Percentiles rank a stretch among this genome's conserved stretches.
phyloP scores from a whole-genome alignment of 306 rosid genomes.

The Trichosanthes truncata region DNA sequence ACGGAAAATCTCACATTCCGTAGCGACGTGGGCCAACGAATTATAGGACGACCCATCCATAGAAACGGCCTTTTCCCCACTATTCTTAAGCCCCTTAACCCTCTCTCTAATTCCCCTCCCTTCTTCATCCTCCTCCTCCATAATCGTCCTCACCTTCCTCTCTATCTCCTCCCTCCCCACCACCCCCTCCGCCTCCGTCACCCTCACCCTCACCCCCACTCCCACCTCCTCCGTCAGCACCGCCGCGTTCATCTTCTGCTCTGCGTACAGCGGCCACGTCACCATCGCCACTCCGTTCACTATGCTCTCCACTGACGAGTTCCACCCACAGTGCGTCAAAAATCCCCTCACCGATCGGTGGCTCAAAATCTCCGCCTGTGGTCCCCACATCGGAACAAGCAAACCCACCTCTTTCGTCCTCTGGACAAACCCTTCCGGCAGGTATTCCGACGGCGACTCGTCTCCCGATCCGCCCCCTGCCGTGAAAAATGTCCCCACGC shows the following conservation, averaged over 20 bases:
- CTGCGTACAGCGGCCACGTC: neutral
- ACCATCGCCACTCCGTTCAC: neutral
- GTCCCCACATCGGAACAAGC: neutral
- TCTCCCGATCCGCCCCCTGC: neutral
- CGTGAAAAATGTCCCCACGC: slow-evolving; percentile 17
- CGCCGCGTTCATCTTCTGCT: neutral
- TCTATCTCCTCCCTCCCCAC: slow-evolving; percentile 34
- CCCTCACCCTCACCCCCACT: slow-evolving; percentile 15
- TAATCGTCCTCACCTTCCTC: slow-evolving; percentile 17
- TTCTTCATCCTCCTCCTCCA: slow-evolving; percentile 3
- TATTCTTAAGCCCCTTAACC: slow-evolving; percentile 7
- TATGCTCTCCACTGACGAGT: neutral
- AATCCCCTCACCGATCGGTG: neutral
- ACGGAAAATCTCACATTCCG: neutral
- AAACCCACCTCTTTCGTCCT: slow-evolving; percentile 14
- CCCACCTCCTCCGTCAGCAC: slow-evolving; percentile 34
- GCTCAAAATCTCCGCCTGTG: neutral
- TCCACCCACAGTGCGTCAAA: neutral
- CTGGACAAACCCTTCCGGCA: slow-evolving; percentile 40
- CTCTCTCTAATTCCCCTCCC: slow-evolving; percentile 9
- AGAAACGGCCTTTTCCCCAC: slow-evolving; percentile 10
- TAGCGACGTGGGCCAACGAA: slow-evolving; percentile 4
- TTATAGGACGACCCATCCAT: slow-evolving; percentile 21
- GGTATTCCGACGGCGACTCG: neutral
- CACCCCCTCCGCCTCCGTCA: slow-evolving; percentile 16